Base-by-base conservation (phyloP, 1,284 basidiomycete species). In the Austropuccinia psidii region DNA sequence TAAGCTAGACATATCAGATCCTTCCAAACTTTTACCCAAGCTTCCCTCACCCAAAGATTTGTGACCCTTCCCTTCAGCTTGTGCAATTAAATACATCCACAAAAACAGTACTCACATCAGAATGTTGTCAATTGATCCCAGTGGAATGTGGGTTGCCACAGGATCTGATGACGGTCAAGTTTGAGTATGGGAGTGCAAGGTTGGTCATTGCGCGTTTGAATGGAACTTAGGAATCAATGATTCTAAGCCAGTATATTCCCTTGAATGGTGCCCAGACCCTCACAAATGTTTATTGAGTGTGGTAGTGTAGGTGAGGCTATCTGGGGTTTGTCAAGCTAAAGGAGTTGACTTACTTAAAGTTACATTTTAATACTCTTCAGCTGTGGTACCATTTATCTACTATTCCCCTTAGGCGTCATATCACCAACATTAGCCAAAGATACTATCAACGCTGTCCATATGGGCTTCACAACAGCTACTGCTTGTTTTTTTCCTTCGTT, bases 21-120 rank as follows among this genome's bases (percentile, higher is more conserved):
- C 96, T 0, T 88, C 90, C 77, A 89, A 88, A 74, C 85, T 99
- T 31, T 88, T 98, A 64, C 96, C 96, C 49, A 94, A 97, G 82
- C 84, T 99, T n/a, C 96, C 96, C 0, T 90, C 89, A 76, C 94
- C 95, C 19, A 89, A 84, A 79, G 95, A 92, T 79, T 84, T 99
- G 67, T 88, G 89, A 74, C 96, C 96, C 1, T 99, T 98, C 89
- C 96, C 96, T 1, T 90, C 87, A 74, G 90, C 92, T 77, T 86
- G 85, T 75, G 88, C 88, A 55, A 84, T 98, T 62, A 84, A 85
- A 76, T 89, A 93, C 78, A 78, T 83, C 21, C 94, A 93, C 80
- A 83, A 86, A 1, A 85, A 85, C 50, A 80, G 81, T 49, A 82
- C 83, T 15, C 86, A 90, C 31, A 89, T 89, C 49, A 85, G 95